Conservation (phyloP, 805 yeast species). For the Candida awuae region DNA sequence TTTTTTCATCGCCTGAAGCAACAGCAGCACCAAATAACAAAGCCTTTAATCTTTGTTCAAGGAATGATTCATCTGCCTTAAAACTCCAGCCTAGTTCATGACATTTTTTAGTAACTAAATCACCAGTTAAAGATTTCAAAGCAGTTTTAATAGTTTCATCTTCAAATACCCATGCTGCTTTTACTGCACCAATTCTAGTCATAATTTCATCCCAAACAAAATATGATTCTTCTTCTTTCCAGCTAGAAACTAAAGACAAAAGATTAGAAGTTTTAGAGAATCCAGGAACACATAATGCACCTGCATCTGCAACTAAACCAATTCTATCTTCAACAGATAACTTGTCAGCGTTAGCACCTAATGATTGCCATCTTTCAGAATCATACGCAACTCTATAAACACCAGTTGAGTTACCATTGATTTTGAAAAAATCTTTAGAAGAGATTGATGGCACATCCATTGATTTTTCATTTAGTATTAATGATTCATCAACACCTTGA, state of each 20-base stretch:
- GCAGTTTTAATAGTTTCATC: conserved; percentile 26
- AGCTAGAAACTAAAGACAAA: conserved; percentile 36
- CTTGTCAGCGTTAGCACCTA: conserved; percentile 32
- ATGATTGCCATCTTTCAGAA: conserved; percentile 29
- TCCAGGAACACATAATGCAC: conserved; percentile 44
- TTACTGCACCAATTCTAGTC: conserved; percentile 30
- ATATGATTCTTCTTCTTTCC: conserved; percentile 33
- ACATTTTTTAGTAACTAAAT: conserved; percentile 20
- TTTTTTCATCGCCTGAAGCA: conserved; percentile 32
- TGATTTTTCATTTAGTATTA: conserved; percentile 23
- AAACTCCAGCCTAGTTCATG: conserved; percentile 71
- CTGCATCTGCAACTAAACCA: conserved; percentile 49
- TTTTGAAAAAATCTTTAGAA: conserved; percentile 32
- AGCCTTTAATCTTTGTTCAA: conserved; percentile 32
- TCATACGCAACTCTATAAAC: conserved; percentile 48
- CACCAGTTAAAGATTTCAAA: conserved; percentile 29
- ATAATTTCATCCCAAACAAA: conserved; percentile 54
- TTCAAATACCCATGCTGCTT: conserved; percentile 33
- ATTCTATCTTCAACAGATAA: conserved; percentile 45
- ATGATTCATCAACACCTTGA: conserved; percentile 23
- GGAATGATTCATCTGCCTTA: conserved; percentile 60
- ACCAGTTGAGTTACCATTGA: conserved; percentile 46
- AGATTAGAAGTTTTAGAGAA: conserved; percentile 36
- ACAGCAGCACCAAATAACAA: conserved; percentile 39
- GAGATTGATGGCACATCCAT: conserved; percentile 13